A percentile compares a stretch with the other conserved stretches of the same genome.
Conservation (phyloP, 257 asterid genomes). For the Anisodus tanguticus region DNA sequence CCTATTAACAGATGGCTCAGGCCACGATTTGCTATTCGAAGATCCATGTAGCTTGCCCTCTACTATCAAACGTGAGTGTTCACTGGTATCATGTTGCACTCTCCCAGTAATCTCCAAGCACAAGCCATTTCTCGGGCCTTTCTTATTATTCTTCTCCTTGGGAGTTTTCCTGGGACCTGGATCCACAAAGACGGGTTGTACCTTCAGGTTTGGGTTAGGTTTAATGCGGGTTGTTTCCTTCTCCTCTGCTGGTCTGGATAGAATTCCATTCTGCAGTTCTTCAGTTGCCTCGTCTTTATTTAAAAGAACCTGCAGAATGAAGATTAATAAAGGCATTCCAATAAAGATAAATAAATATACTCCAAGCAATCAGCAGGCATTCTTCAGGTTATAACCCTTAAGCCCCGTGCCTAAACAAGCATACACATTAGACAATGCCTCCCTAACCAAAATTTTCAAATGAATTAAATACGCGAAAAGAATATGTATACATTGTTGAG, state of each 20-base stretch:
- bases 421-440: not conserved
- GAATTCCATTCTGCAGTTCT: slow-evolving; percentile 67
- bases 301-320: slow-evolving; percentile 68
- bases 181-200: slow-evolving; percentile 80
- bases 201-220: slow-evolving; percentile 74
- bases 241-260: slow-evolving; percentile 61
- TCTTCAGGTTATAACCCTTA: not conserved
- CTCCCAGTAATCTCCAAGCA: slow-evolving; percentile 94
- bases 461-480: not conserved
- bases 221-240: slow-evolving; percentile 68
- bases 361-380: not conserved
- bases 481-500: not conserved
- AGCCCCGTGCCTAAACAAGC: not conserved
- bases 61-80: slow-evolving; percentile 35
- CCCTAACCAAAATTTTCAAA: not conserved
- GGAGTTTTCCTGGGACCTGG: slow-evolving; percentile 65
- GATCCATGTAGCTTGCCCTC: slow-evolving; percentile 29
- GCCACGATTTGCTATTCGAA: slow-evolving; percentile 28
- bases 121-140: slow-evolving; percentile 53
- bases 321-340: not conserved
- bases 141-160: slow-evolving; percentile 49
- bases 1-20: slow-evolving; percentile 16
- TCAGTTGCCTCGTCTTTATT: slow-evolving; percentile 75
- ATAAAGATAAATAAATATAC: not conserved
- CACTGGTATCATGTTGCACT: slow-evolving; percentile 69